Base-by-base conservation (phyloP, 2,329 filamentous ascomycete species). In the Huntiella abstrusa region DNA sequence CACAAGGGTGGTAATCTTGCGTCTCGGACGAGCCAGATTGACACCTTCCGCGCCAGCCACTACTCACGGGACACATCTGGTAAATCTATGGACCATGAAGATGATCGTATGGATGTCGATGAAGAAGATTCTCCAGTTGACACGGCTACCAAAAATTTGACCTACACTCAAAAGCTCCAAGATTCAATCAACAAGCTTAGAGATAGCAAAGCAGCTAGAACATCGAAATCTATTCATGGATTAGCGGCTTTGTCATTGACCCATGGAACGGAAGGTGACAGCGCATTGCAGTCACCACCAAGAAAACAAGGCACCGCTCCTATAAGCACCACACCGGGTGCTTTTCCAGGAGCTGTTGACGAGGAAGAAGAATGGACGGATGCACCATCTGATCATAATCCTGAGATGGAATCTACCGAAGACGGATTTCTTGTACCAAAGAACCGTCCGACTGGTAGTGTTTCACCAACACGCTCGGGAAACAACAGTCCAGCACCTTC, bases 151-250 rank as follows among this genome's bases (percentile, higher is more conserved):
- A 59, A 62, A 1, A 80, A 88, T 56, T 92, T 92, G 59, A 87
- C 85, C 0, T 92, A 91, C n/a, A 94, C 91, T 0, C 87, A 96
- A 59, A 72, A 83, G 38, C 68, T 98, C 12, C 86, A 94, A 53
- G 88, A 96, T 55, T 85, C 87, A 55, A 96, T 98, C 55, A 93
- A 78, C 56, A 72, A 73, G 64, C 64, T 80, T 43, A 74, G 75
- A 12, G 73, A 79, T 53, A 59, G 69, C 4, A 66, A 61, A 39
- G 62, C 63, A 42, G 57, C 64, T 13, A 63, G 68, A 34, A 59
- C 63, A 12, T 67, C 70, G 1, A 74, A 72, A 50, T 67, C 66
- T 1, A 60, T 67, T 6, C 59, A 64, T 3, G 64, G 59, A 49
- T 51, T 61, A 11, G 52, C 59, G 22, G 39, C 49, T 33, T 28